These are phyloP conservation scores for Boletus semigastroideus DNA, from an alignment of 1,284 basidiomycete genomes.

Conservation along the genomic window DNA sequence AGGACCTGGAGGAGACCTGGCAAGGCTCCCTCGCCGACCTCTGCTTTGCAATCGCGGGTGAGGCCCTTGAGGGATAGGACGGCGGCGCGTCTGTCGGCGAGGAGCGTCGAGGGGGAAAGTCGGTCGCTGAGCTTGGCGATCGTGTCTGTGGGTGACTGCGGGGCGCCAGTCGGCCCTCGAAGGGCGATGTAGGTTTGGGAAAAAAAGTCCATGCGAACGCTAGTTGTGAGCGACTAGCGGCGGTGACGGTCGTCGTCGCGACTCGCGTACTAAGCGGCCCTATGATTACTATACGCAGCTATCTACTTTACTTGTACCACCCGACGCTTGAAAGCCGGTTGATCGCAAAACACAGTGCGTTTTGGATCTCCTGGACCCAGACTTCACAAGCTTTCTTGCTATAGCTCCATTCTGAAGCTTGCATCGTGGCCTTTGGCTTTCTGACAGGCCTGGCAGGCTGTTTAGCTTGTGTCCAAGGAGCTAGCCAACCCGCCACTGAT, in stretches of 20 bases:
- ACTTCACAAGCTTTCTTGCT: too few species aligned
- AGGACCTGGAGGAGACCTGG: slow-evolving; percentile 78
- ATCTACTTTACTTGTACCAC: too few species aligned
- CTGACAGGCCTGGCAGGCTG: too few species aligned
- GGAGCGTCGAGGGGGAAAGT: slow-evolving; percentile 80
- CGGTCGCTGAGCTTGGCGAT: slow-evolving; percentile 87
- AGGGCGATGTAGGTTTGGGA: slow-evolving; percentile 80
- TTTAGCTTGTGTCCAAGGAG: too few species aligned
- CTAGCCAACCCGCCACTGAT: too few species aligned
- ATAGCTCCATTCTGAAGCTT: too few species aligned
- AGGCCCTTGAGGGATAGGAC: slow-evolving; percentile 92
- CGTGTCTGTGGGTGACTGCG: slow-evolving; percentile 83
- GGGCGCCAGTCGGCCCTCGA: slow-evolving; percentile 71
- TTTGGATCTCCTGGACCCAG: too few species aligned
- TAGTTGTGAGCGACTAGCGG: not conserved
- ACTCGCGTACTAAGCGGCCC: not conserved
- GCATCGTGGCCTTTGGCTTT: too few species aligned
- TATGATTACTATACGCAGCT: too few species aligned
- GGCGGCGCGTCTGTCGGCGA: slow-evolving; percentile 90
- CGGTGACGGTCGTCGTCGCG: not conserved
- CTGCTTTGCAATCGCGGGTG: slow-evolving; percentile 85
- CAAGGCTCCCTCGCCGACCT: slow-evolving; percentile 79
- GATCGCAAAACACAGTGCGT: too few species aligned
- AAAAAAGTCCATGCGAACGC: slow-evolving; percentile 68
- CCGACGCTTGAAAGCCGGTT: too few species aligned